Percentiles rank a stretch among this genome's conserved stretches.
These are phyloP conservation scores for Hysterium pulicare DNA, from an alignment of 2,329 filamentous ascomycete species.

Conservation along the genomic window DNA sequence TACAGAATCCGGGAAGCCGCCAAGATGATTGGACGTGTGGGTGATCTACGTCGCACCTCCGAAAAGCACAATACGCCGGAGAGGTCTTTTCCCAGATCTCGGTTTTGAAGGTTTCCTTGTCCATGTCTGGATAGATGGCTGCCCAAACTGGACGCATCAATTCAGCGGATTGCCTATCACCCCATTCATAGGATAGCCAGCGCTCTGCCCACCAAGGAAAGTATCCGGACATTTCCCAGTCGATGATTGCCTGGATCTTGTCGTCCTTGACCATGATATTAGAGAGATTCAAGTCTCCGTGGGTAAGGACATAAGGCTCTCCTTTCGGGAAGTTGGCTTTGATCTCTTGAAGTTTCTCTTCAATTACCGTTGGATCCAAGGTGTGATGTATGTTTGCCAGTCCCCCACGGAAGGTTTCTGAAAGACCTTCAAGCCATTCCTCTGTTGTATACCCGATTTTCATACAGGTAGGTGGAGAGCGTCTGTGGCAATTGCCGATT, in stretches of 20 bases:
- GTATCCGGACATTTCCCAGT: constrained; percentile 14
- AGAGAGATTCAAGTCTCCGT: constrained; percentile 9
- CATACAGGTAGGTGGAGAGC: constrained; percentile 2
- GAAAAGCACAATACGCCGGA: neutral
- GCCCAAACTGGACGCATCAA: constrained; percentile 4
- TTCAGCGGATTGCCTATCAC: no score
- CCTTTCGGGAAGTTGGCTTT: constrained; percentile 6
- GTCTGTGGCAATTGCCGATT: constrained; percentile 3
- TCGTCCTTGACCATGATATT: constrained; percentile 13
- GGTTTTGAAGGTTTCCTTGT: neutral
- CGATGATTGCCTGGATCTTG: constrained; percentile 12
- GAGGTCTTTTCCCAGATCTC: neutral
- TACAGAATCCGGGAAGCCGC: constrained; percentile 6
- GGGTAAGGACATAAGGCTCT: constrained; percentile 10
- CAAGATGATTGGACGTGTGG: constrained; percentile 2
- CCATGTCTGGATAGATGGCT: constrained; percentile 1
- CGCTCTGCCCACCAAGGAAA: constrained; percentile 12
- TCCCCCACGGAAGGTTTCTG: constrained; percentile 7
- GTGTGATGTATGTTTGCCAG: neutral
- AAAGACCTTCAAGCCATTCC: constrained; percentile 10
- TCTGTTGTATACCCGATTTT: constrained; percentile 8
- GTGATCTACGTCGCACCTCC: neutral
- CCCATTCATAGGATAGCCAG: neutral
- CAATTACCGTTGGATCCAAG: constrained; percentile 2
- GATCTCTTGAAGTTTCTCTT: constrained; percentile 6